These are phyloP conservation scores for Hysterium pulicare DNA, from an alignment of 2,329 filamentous ascomycete species.

Conservation along the genomic window DNA sequence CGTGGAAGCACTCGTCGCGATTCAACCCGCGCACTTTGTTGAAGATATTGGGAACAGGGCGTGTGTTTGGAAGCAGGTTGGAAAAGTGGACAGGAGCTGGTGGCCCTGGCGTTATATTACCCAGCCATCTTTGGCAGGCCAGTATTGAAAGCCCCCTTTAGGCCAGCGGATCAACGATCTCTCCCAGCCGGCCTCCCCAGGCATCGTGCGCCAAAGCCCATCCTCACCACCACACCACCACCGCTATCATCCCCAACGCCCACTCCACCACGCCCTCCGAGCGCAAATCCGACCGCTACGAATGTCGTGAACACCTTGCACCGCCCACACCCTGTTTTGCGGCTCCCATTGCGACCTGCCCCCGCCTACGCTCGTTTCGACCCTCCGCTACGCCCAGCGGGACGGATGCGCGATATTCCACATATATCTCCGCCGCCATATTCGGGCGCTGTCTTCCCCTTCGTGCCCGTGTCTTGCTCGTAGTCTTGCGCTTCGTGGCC, in stretches of 20 bases:
- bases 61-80: neutral
- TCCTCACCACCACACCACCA: conserved; percentile 12
- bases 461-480: conserved; percentile 14
- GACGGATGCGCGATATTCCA: conserved; percentile 34
- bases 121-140: conserved; percentile 10
- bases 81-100: neutral
- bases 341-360: conserved; percentile 22
- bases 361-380: conserved; percentile 8
- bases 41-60: no score
- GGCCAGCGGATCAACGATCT: conserved; percentile 8
- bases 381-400: conserved; percentile 10
- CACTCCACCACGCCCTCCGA: conserved; percentile 23
- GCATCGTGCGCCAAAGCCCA: conserved; percentile 16
- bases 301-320: conserved; percentile 25
- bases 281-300: conserved; percentile 17
- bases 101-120: conserved; percentile 8
- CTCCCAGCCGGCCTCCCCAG: conserved; percentile 3
- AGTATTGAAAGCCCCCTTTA: conserved; percentile 12
- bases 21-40: no score
- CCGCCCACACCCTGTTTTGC: conserved; percentile 15
- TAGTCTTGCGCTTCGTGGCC: conserved; percentile 21
- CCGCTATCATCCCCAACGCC: conserved; percentile 18
- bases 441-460: conserved; percentile 13
- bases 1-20: no score
- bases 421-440: conserved; percentile 7